Percentiles rank a stretch among this genome's conserved stretches.
These are phyloP conservation scores for Cercospora canescens DNA, from an alignment of 2,329 filamentous ascomycete genomes.

Conservation along the genomic window DNA sequence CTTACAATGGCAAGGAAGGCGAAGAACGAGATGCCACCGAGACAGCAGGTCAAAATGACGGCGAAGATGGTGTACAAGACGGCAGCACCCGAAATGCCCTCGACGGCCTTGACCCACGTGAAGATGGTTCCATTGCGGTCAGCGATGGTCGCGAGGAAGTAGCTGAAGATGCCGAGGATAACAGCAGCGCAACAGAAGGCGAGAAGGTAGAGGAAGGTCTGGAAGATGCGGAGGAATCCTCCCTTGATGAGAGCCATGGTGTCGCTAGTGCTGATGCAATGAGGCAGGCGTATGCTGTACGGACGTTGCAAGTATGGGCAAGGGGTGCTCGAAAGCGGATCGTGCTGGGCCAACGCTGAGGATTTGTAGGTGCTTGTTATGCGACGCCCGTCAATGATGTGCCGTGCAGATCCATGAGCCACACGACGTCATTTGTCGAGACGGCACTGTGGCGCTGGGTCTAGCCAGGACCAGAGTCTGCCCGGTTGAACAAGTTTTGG, in stretches of 20 bases:
- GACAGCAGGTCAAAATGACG: constrained; percentile 73
- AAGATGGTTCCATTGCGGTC: constrained; percentile 65
- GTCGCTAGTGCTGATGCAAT: background rate
- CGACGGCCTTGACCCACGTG: constrained; percentile 58
- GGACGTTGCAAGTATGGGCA: background rate
- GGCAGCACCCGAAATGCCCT: constrained; percentile 72
- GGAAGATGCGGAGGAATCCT: constrained; percentile 64
- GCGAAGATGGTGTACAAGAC: constrained; percentile 73
- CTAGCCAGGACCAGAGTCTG: background rate
- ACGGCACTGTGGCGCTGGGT: background rate
- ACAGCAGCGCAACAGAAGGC: constrained; percentile 72
- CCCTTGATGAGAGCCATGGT: constrained; percentile 46
- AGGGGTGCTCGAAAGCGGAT: background rate
- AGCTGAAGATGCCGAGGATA: constrained; percentile 67
- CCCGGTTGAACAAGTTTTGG: background rate
- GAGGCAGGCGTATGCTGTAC: background rate
- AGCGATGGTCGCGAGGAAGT: constrained; percentile 75
- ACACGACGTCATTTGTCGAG: background rate
- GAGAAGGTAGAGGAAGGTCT: constrained; percentile 71
- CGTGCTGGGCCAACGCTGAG: background rate
- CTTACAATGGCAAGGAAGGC: constrained; percentile 65
- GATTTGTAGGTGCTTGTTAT: background rate
- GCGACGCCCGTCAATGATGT: no score
- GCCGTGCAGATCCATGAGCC: background rate
- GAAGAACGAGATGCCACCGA: constrained; percentile 73